Percentiles rank a stretch among this genome's conserved stretches.
phyloP scores from a whole-genome alignment of 352 stramenopile species.

The Globisporangium rhizosaccharum region DNA sequence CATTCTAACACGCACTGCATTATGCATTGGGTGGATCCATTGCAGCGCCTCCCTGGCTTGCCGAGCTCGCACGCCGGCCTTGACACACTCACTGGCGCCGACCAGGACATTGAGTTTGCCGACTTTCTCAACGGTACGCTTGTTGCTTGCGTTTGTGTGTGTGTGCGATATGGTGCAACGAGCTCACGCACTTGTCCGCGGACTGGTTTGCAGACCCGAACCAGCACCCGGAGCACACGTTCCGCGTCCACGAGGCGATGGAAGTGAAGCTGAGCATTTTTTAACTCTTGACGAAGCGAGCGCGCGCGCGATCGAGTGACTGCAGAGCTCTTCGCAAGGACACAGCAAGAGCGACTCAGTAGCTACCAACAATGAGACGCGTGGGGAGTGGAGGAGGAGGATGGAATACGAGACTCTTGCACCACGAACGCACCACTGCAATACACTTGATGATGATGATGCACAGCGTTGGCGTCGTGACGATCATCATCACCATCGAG shows the following conservation, averaged over 20 bases:
- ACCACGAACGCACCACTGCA: too few species aligned
- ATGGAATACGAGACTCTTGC: too few species aligned
- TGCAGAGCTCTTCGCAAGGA: background rate
- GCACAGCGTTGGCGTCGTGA: too few species aligned
- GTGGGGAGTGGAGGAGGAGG: too few species aligned
- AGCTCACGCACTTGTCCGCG: background rate
- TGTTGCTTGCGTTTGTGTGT: constrained; percentile 1
- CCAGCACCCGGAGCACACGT: constrained; percentile 73
- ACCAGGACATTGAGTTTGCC: constrained; percentile 76
- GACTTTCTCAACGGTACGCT: constrained; percentile 77
- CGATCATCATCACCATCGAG: too few species aligned
- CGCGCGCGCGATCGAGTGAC: background rate
- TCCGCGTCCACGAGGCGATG: constrained; percentile 85
- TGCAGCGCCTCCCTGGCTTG: constrained; percentile 74
- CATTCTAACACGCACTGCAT: background rate
- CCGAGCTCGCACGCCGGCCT: constrained; percentile 70
- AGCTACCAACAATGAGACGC: too few species aligned
- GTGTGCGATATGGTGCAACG: background rate
- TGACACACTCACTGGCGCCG: constrained; percentile 73
- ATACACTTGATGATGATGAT: too few species aligned
- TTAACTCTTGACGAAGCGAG: constrained; percentile 27
- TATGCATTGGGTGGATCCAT: background rate
- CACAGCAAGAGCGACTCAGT: background rate
- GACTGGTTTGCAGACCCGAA: constrained; percentile 41
- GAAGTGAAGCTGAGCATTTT: constrained; percentile 89